Base-by-base conservation (phyloP, 1,284 basidiomycete species). In the Boletus holoroseus region DNA sequence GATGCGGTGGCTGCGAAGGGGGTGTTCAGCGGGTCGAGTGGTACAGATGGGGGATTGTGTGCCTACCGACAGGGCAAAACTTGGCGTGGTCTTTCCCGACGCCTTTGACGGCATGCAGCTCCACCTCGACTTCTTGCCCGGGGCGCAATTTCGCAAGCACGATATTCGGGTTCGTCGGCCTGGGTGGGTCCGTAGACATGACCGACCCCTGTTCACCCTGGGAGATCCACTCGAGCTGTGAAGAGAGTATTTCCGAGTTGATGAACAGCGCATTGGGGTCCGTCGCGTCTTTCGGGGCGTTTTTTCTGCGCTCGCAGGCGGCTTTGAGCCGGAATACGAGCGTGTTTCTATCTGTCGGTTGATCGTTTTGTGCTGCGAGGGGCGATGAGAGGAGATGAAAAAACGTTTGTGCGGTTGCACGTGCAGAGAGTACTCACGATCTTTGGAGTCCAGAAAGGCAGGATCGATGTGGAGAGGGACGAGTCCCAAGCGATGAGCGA, bases 81-180 rank as follows among this genome's bases (percentile, higher is more conserved):
- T 99, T 99, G 37, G 96, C 94, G 65, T 99, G 96, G 61, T 95
- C 93, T 62, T 91, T 92, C 18, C 93, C 94, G n/a, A 92, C 82
- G 7, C 94, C 91, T 67, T 98, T 98, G 53, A 94, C 77, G 42
- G 93, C 94, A 67, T 99, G 94, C 53, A 96, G 66, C 66, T 97
- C 91, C 71, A 94, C 80, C 31, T 88, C 77, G 37, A 97, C 75
- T 43, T 78, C 76, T 67, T 94, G 90, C 3, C 94, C 95, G 0
- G 95, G 95, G 38, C 94, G 76, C 42, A 99, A 73, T 70, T 99
- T 99, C n/a, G 88, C 89, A 27, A 99, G 76, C 20, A 99, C 83
- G 58, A 98, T 95, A 63, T 95, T 83, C 18, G 77, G 77, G 59
- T 93, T 87, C 5, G 88, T 88, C 1, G 92, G 81, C 6, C 72